Conservation (phyloP, 108 stramenopile genomes). For the Nannochloropsis gaditana region DNA sequence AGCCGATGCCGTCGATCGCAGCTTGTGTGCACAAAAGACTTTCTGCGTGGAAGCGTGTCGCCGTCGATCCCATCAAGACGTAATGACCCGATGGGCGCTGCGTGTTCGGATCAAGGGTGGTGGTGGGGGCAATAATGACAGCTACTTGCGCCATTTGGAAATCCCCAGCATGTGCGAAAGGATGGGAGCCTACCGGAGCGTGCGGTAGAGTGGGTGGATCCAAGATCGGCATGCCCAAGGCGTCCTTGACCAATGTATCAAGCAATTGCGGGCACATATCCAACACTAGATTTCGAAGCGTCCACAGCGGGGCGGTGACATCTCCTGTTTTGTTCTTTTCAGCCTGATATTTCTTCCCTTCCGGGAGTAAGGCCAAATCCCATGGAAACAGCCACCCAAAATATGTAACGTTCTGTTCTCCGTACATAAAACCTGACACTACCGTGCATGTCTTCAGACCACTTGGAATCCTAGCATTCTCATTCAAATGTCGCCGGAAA, state of each 20-base stretch:
- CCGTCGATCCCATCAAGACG: neutral
- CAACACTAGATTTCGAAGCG: neutral
- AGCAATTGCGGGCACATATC: neutral
- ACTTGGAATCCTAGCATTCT: neutral
- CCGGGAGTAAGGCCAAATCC: neutral
- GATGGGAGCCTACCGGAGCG: neutral
- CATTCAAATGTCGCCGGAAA: neutral
- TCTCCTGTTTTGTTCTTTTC: neutral
- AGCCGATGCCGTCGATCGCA: neutral
- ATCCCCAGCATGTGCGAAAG: neutral
- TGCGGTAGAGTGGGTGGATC: neutral
- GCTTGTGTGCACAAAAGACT: neutral
- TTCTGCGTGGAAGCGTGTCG: neutral
- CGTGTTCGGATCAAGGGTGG: slow-evolving; percentile 1
- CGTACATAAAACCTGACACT: neutral
- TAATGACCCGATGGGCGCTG: slow-evolving; percentile 10
- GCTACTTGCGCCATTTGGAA: neutral
- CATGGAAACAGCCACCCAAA: neutral
- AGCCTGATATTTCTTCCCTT: neutral
- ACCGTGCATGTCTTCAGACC: neutral
- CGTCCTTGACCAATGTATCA: neutral
- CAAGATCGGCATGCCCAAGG: neutral
- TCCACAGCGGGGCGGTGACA: neutral
- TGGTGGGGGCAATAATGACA: neutral
- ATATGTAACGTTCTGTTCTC: neutral